Evolutionary conservation across 192 early-diverging fungal species (phyloP).

Genomic region (Coemansia sp.): DNA sequence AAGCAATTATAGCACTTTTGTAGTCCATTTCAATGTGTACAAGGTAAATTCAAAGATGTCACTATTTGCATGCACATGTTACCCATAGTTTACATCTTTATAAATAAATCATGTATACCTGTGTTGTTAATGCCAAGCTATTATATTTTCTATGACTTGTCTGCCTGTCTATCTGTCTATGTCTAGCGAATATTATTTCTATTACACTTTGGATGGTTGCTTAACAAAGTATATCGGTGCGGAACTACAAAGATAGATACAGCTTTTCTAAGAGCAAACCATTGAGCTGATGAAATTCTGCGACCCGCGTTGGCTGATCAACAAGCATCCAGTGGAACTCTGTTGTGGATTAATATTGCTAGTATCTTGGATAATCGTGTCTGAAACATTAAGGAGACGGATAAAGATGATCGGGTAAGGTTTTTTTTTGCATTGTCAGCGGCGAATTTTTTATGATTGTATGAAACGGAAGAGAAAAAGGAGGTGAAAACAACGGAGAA

Average conservation of each 20-base stretch:
- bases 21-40: neutral
- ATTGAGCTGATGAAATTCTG: neutral
- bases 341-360: slow-evolving; percentile 5
- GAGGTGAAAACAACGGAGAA: neutral
- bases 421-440: slow-evolving; percentile 8
- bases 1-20: neutral
- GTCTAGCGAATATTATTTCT: too few species aligned
- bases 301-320: neutral
- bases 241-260: too few species aligned
- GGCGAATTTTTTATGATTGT: slow-evolving; percentile 12
- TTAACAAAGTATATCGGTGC: too few species aligned
- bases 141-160: too few species aligned
- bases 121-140: too few species aligned
- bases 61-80: too few species aligned
- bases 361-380: neutral
- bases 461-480: neutral
- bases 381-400: neutral
- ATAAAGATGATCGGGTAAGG: slow-evolving; percentile 22
- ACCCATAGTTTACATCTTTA: too few species aligned
- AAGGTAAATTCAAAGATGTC: too few species aligned
- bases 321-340: neutral
- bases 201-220: too few species aligned
- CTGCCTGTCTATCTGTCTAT: too few species aligned
- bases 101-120: too few species aligned
- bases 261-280: too few species aligned